A percentile compares a stretch with the other conserved stretches of the same genome.
These are phyloP conservation scores for Elaeis oleifera DNA, from an alignment of 202 grass and related monocot genomes.

Conservation along the genomic window DNA sequence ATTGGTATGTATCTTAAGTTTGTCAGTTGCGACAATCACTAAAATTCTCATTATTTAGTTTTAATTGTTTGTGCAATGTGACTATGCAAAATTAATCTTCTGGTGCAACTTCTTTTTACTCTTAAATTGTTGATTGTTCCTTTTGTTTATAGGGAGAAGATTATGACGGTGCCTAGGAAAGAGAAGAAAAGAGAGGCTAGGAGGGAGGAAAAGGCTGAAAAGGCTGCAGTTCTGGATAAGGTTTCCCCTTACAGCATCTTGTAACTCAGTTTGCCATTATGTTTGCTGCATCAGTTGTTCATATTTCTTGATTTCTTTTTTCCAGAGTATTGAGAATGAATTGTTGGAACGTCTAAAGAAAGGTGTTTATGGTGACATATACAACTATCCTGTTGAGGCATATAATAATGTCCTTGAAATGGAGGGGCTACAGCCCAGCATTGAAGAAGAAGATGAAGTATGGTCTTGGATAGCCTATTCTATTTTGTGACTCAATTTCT, in stretches of 20 bases:
- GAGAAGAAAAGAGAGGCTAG: slow-evolving; percentile 42
- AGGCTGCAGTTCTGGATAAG: slow-evolving; percentile 70
- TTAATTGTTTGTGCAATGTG: no score
- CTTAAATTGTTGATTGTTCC: not conserved
- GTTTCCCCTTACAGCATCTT: slow-evolving; percentile 23
- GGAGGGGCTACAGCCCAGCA: slow-evolving; percentile 22
- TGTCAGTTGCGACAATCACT: no score
- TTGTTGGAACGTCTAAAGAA: slow-evolving; percentile 72
- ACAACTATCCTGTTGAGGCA: slow-evolving; percentile 38
- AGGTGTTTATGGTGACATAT: slow-evolving; percentile 85
- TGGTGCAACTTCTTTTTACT: no score
- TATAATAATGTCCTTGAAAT: slow-evolving; percentile 46
- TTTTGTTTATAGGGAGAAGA: slow-evolving; percentile 59
- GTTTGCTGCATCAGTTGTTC: not conserved
- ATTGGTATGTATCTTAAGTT: no score
- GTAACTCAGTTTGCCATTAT: not conserved
- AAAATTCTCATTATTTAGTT: no score
- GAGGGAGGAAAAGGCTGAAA: slow-evolving; percentile 79
- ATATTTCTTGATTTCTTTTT: not conserved
- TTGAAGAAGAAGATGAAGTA: slow-evolving; percentile 56
- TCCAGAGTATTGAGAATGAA: slow-evolving; percentile 81
- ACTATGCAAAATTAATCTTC: no score
- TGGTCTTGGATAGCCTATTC: slow-evolving; percentile 8
- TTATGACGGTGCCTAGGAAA: slow-evolving; percentile 77
- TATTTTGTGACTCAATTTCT: slow-evolving; percentile 11